These are phyloP conservation scores for Nasturtium officinale DNA, from an alignment of 345 rosid species.

Conservation along the genomic window DNA sequence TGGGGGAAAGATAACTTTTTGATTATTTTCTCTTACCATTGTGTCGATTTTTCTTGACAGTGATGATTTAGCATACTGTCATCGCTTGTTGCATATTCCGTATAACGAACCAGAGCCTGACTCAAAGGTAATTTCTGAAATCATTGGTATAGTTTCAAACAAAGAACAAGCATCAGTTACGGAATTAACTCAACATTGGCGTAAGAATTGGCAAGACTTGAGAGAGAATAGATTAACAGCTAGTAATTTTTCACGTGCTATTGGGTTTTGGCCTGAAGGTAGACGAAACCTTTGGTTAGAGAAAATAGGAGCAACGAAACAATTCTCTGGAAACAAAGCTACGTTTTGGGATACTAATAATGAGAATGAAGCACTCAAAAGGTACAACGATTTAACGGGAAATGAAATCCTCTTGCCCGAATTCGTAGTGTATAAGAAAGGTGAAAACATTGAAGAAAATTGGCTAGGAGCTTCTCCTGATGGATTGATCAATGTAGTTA, in stretches of 20 bases:
- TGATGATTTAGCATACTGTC: conserved; percentile 31
- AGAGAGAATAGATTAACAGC: conserved; percentile 61
- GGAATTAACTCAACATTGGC: conserved; percentile 47
- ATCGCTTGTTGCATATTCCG: conserved; percentile 32
- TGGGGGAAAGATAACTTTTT: not conserved
- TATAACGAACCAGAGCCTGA: conserved; percentile 20
- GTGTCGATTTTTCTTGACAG: conserved; percentile 6
- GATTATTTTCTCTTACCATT: not conserved
- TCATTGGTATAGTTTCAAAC: conserved; percentile 10
- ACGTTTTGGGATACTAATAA: conserved; percentile 36
- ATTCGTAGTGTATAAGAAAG: conserved; percentile 39
- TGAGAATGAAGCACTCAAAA: conserved; percentile 60
- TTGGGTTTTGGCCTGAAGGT: conserved; percentile 64
- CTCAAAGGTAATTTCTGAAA: conserved; percentile 24
- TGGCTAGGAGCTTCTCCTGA: conserved; percentile 96
- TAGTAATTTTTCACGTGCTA: conserved; percentile 67
- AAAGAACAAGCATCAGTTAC: not conserved
- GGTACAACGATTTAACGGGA: conserved; percentile 58
- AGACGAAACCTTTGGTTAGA: conserved; percentile 79
- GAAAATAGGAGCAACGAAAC: conserved; percentile 57
- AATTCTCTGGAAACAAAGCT: conserved; percentile 32
- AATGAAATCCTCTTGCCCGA: conserved; percentile 46
- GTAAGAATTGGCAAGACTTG: conserved; percentile 53
- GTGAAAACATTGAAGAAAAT: conserved; percentile 40
- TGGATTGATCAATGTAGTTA: conserved; percentile 52